Conservation (phyloP, 2,329 filamentous ascomycete genomes). For the Aspergillus proliferans region DNA sequence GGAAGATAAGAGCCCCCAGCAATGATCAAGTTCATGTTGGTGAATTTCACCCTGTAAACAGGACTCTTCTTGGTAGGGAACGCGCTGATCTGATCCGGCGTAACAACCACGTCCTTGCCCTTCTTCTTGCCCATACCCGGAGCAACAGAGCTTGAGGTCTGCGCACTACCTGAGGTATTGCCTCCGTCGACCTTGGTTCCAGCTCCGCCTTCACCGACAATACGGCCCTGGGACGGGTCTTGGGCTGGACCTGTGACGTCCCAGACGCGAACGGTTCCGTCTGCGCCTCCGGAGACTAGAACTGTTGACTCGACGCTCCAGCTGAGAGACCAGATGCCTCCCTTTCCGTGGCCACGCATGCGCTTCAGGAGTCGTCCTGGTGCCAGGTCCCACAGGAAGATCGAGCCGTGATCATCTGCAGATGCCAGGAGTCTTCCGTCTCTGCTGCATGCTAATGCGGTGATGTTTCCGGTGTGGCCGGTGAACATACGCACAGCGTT, state of each 20-base stretch:
- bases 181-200: conserved; percentile 48
- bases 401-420: conserved; percentile 80
- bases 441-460: conserved; percentile 74
- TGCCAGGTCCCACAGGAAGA: conserved; percentile 90
- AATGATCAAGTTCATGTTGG: conserved; percentile 87
- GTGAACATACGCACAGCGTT: conserved; percentile 85
- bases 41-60: conserved; percentile 88
- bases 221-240: conserved; percentile 48
- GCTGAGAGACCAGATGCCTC: conserved; percentile 85
- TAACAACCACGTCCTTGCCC: conserved; percentile 82
- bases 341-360: conserved; percentile 87
- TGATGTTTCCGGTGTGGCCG: conserved; percentile 83
- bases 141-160: conserved; percentile 41
- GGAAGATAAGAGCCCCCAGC: conserved; percentile 68
- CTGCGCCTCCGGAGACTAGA: conserved; percentile 81
- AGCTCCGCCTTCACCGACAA: conserved; percentile 44
- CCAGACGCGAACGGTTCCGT: conserved; percentile 91
- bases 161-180: conserved; percentile 42
- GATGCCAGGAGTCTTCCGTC: conserved; percentile 88
- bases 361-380: conserved; percentile 82
- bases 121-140: conserved; percentile 57
- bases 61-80: conserved; percentile 96
- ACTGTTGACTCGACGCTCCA: conserved; percentile 92
- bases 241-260: conserved; percentile 72
- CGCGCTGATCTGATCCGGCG: conserved; percentile 86